A percentile compares a stretch with the other conserved stretches of the same genome.
Conservation (phyloP, 1,284 basidiomycete genomes). For the Pascua sp. region DNA sequence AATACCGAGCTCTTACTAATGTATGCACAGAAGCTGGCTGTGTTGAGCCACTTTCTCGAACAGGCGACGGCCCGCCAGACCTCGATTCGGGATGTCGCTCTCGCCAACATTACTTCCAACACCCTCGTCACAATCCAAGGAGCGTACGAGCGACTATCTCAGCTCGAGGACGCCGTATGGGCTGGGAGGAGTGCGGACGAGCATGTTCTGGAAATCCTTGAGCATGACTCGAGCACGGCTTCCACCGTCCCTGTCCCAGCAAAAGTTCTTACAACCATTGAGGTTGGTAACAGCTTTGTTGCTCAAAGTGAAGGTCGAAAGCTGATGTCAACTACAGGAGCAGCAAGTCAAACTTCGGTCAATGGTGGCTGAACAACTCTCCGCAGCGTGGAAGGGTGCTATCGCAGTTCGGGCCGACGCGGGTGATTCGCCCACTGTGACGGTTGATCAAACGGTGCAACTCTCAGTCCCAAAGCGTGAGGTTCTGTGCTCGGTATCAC, state of each 20-base stretch:
- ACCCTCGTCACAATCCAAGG: conserved; percentile 15
- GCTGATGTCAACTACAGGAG: neutral
- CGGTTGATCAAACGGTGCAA: neutral
- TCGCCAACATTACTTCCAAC: neutral
- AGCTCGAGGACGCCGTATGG: conserved; percentile 36
- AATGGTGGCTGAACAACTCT: conserved; percentile 13
- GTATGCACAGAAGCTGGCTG: neutral
- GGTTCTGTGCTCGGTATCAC: too few species aligned
- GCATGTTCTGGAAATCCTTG: conserved; percentile 21
- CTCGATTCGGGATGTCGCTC: neutral
- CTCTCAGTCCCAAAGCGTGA: neutral
- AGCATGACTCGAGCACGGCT: neutral
- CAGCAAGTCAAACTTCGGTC: neutral
- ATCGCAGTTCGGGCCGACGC: conserved; percentile 6
- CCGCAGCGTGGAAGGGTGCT: conserved; percentile 22
- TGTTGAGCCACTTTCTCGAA: neutral
- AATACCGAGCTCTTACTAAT: neutral
- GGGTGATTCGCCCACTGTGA: neutral
- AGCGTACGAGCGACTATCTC: conserved; percentile 14
- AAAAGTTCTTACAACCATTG: too few species aligned
- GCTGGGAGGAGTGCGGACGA: conserved; percentile 27
- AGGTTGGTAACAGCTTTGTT: neutral
- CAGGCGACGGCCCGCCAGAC: neutral
- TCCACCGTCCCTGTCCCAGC: too few species aligned
- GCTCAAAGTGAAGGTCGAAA: too few species aligned